These are phyloP conservation scores for Rubia yunnanensis DNA, from an alignment of 257 asterid genomes.

Conservation along the genomic window DNA sequence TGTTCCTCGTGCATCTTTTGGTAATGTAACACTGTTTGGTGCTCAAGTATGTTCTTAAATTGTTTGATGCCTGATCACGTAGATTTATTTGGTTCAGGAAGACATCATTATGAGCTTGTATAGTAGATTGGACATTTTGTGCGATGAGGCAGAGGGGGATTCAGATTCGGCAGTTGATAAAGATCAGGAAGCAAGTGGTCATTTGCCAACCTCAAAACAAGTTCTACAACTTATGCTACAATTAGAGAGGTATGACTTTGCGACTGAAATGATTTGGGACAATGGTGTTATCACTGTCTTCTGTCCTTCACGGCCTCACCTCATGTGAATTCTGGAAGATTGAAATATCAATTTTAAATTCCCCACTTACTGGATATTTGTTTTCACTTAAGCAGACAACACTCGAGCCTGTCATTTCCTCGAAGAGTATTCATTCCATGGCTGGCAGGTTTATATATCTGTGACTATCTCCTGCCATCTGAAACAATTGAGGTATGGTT, in stretches of 20 bases:
- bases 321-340: conserved; percentile 13
- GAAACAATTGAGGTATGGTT: conserved; percentile 70
- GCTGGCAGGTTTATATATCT: conserved; percentile 68
- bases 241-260: conserved; percentile 39
- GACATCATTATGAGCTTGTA: conserved; percentile 77
- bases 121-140: conserved; percentile 74
- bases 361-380: conserved; percentile 7
- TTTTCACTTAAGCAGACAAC: conserved; percentile 41
- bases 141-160: conserved; percentile 71
- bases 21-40: not conserved
- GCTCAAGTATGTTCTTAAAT: not conserved
- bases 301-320: not conserved
- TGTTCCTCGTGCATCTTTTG: not conserved
- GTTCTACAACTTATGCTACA: conserved; percentile 42
- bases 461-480: conserved; percentile 75
- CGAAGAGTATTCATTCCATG: conserved; percentile 88
- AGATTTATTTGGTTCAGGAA: conserved; percentile 44
- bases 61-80: conserved; percentile 10
- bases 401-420: conserved; percentile 54
- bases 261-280: not conserved
- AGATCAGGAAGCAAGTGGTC: conserved; percentile 29
- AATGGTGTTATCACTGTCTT: not conserved
- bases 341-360: conserved; percentile 4
- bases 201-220: conserved; percentile 27
- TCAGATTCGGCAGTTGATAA: conserved; percentile 28